Evolutionary conservation across 305 asterid genomes (phyloP).

Genomic region (Fraxinus velutina): DNA sequence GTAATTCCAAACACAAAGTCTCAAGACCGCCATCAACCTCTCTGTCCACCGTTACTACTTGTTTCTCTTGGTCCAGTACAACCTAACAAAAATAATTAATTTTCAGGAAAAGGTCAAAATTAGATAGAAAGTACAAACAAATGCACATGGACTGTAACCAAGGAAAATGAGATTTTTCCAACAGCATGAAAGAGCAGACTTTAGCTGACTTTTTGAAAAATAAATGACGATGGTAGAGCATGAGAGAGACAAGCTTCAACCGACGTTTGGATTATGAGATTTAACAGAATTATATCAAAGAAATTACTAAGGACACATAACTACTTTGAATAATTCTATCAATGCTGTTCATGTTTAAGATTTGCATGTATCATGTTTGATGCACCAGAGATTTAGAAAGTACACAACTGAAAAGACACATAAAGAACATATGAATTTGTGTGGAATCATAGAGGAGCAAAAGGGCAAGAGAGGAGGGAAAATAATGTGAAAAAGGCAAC

Average conservation of each 20-base stretch:
- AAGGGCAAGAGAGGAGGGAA: not conserved
- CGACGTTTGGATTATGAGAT: not conserved
- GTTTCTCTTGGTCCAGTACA: constrained; percentile 60
- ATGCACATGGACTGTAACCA: not conserved
- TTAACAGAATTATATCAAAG: not conserved
- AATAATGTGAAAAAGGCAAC: not conserved
- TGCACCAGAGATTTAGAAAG: not conserved
- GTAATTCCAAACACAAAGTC: constrained; percentile 71
- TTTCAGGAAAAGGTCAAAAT: not conserved
- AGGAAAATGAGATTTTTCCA: not conserved
- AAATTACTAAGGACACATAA: not conserved
- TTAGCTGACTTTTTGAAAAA: not conserved
- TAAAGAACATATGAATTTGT: not conserved
- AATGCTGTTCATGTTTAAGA: not conserved
- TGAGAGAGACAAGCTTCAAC: not conserved
- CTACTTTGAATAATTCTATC: not conserved
- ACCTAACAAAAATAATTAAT: constrained; percentile 38
- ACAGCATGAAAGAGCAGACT: not conserved
- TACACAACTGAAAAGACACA: not conserved
- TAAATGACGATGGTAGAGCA: not conserved
- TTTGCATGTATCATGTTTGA: not conserved
- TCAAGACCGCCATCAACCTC: constrained; percentile 94
- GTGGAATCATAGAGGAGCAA: not conserved
- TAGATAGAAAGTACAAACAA: not conserved
- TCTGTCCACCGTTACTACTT: constrained; percentile 66